Evolutionary conservation across 371 early-diverging fungal species (phyloP).

Genomic region (Rhizopus microsporus): DNA sequence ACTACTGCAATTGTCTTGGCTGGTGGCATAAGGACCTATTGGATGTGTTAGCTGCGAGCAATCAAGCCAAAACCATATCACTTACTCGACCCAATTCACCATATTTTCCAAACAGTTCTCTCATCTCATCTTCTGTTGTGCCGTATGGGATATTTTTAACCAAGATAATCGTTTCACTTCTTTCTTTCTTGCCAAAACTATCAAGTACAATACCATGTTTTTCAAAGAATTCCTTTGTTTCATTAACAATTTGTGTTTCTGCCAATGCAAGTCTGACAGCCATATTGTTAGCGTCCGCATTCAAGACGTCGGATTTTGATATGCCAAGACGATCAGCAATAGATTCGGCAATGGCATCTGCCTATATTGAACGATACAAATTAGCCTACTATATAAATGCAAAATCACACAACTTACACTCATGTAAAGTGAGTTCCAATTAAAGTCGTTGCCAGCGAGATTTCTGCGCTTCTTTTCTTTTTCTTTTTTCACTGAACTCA

Average conservation of each 20-base stretch:
- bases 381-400: background rate
- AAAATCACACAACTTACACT: constrained; percentile 57
- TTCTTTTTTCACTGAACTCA: constrained; percentile 75
- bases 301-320: constrained; percentile 85
- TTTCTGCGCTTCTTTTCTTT: constrained; percentile 79
- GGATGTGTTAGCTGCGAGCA: background rate
- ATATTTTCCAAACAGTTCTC: constrained; percentile 78
- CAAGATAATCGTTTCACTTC: constrained; percentile 88
- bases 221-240: constrained; percentile 90
- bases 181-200: constrained; percentile 72
- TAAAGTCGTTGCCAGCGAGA: constrained; percentile 79
- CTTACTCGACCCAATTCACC: constrained; percentile 85
- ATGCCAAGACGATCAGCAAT: constrained; percentile 91
- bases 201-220: constrained; percentile 82
- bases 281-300: constrained; percentile 83
- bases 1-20: constrained; percentile 92
- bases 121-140: constrained; percentile 80
- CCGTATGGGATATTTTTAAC: constrained; percentile 93
- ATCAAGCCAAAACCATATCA: background rate
- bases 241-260: constrained; percentile 93
- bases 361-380: constrained; percentile 41
- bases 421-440: constrained; percentile 97
- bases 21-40: constrained; percentile 83
- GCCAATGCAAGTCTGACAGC: constrained; percentile 94
- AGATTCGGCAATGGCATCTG: constrained; percentile 91